A percentile compares a stretch with the other conserved stretches of the same genome.
Evolutionary conservation across 108 stramenopile species (phyloP).

Genomic region (Hondaea fermentalgiana): DNA sequence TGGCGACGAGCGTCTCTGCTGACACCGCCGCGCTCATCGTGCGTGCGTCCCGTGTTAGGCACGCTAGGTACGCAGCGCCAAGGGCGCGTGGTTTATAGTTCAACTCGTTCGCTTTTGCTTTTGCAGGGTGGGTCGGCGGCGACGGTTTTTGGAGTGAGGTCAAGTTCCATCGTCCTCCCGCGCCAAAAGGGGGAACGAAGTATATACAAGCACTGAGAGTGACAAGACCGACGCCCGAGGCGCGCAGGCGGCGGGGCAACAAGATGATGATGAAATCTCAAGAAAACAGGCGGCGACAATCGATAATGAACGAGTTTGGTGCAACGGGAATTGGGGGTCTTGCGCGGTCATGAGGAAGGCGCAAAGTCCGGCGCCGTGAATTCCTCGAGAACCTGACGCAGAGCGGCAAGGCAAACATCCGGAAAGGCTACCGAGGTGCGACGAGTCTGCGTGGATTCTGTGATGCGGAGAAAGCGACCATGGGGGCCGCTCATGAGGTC

Average conservation of each 20-base stretch:
- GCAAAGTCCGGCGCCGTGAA: background rate
- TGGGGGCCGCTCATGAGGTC: background rate
- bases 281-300: background rate
- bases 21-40: background rate
- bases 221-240: too few species aligned
- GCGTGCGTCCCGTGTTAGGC: too few species aligned
- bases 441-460: background rate
- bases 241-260: too few species aligned
- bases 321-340: background rate
- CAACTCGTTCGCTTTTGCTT: too few species aligned
- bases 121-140: too few species aligned
- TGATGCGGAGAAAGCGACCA: background rate
- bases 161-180: too few species aligned
- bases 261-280: background rate
- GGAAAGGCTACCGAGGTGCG: constrained; percentile 8
- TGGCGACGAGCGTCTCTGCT: background rate
- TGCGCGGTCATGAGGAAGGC: background rate
- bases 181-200: too few species aligned
- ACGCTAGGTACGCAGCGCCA: too few species aligned
- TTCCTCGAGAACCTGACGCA: background rate
- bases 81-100: too few species aligned
- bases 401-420: background rate
- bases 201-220: too few species aligned
- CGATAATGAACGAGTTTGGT: background rate
- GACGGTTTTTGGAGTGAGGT: too few species aligned